phyloP scores from a whole-genome alignment of 805 yeast species.

The Ogataea allantospora region DNA sequence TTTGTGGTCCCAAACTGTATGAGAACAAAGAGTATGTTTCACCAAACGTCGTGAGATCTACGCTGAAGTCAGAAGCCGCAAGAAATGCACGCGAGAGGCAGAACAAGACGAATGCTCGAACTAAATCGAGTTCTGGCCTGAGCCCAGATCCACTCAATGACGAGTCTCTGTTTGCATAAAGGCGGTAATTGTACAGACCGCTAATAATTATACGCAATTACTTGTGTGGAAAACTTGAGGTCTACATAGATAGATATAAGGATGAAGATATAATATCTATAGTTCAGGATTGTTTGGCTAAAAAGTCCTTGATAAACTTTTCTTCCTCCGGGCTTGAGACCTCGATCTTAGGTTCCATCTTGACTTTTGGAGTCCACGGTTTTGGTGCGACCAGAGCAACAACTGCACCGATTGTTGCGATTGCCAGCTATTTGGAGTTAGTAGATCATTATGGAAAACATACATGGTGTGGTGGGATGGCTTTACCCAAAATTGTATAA shows the following conservation, averaged over 20 bases:
- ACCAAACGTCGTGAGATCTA: constrained; percentile 93
- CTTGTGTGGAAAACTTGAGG: too few relatives aligned
- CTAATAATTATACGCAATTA: too few relatives aligned
- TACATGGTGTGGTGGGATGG: constrained; percentile 78
- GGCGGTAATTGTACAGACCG: too few relatives aligned
- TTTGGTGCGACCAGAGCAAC: constrained; percentile 65
- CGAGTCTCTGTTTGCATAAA: background rate
- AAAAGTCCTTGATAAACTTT: constrained; percentile 74
- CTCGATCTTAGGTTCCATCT: constrained; percentile 63
- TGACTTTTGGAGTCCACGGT: constrained; percentile 63
- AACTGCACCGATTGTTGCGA: constrained; percentile 76
- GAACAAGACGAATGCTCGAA: constrained; percentile 53
- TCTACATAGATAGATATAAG: background rate
- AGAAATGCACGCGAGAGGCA: constrained; percentile 73
- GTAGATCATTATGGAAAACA: constrained; percentile 21
- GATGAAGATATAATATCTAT: constrained; percentile 30
- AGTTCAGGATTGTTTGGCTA: constrained; percentile 37
- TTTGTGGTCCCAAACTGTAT: constrained; percentile 96
- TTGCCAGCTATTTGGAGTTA: constrained; percentile 49
- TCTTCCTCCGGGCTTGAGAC: constrained; percentile 88
- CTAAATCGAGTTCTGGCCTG: background rate
- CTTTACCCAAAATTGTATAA: constrained; percentile 80
- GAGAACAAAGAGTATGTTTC: constrained; percentile 96
- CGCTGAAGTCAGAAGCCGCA: constrained; percentile 75
- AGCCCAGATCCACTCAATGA: background rate